These are phyloP conservation scores for Backusella mclennaniae DNA, from an alignment of 192 early-diverging fungal species.

Conservation along the genomic window DNA sequence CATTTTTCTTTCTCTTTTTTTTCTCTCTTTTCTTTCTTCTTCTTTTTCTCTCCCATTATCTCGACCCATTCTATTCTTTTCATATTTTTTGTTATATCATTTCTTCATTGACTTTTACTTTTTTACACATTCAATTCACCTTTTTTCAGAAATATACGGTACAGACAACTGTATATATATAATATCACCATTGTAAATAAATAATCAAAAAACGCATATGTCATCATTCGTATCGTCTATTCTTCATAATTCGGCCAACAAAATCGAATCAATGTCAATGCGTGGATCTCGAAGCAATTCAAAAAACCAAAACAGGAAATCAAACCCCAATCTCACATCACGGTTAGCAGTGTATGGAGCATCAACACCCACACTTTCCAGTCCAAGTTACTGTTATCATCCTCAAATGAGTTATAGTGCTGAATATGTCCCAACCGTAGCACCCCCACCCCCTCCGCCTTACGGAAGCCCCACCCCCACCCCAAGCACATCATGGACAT, in stretches of 20 bases:
- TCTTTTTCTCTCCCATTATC: not conserved
- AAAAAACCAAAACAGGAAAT: not conserved
- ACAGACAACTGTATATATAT: not conserved
- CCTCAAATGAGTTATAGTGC: not conserved
- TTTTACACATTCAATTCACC: not conserved
- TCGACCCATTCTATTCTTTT: not conserved
- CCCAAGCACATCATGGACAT: slow-evolving; percentile 24
- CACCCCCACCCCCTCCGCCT: slow-evolving; percentile 7
- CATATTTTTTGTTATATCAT: not conserved
- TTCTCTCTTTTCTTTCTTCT: not conserved
- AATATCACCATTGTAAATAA: slow-evolving; percentile 3
- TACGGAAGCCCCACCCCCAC: slow-evolving; percentile 12
- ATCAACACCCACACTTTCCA: not conserved
- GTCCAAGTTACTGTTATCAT: not conserved
- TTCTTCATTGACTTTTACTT: not conserved
- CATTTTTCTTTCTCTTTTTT: slow-evolving; percentile 3
- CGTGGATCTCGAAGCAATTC: not conserved
- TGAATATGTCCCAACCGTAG: not conserved
- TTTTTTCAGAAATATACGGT: not conserved
- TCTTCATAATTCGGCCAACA: slow-evolving; percentile 15
- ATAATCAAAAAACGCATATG: not conserved
- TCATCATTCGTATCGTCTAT: slow-evolving; percentile 19
- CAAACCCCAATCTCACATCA: not conserved
- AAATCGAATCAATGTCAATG: slow-evolving; percentile 12
- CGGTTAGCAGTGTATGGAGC: not conserved